Evolutionary conservation across 371 early-diverging fungal genomes (phyloP), one percentile per base, ranked within the genome.

Genomic region (Apophysomyces variabilis): DNA sequence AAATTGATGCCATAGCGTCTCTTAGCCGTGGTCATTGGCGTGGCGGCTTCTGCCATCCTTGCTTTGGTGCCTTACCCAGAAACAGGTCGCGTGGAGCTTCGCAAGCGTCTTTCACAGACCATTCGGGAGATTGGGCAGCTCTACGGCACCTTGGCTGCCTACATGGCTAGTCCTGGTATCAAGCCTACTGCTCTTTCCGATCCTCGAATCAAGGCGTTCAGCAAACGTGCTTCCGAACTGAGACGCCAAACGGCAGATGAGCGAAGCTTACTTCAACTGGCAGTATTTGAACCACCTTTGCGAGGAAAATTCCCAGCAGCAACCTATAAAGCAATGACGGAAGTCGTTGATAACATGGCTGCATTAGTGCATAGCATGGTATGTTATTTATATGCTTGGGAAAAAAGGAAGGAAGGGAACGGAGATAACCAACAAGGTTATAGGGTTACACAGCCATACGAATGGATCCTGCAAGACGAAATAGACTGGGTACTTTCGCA

Each of bases 301-400:
- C 67, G 72, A 21, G 77, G 77, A 1, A 69, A 70, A 35, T 77
- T 69, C 13, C 77, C 74, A 7, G 58, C 60, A 6, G 64, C 62
- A 13, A 69, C 62, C 18, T 77, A 77, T 60, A 62, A 41, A 7
- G 41, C 36, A 5, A 50, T 77, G 4, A 41, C 74, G n/a, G 72
- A 71, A 32, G 62, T 64, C 11, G 72, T 74, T 26, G 77, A 77
- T 47, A 74, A 74, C 57, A 69, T 77, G 77, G 46, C 77, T 6
- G 74, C 71, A 46, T 39, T 77, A 14, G 66, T 77, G 0, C 45
- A 60, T 13, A 64, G 65, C 39, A 77, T 77, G 77, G 77, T 69
- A 64, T 26, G 32, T 26, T 26, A 0, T 26, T 26, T 26, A 26
- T 26, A 26, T 3, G 32, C 32, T 26, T 26, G 32, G 32, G 32